Evolutionary conservation across 78 protist species (phyloP), one percentile per base, ranked within the genome.

Genomic region (Protostelium mycophagum): DNA sequence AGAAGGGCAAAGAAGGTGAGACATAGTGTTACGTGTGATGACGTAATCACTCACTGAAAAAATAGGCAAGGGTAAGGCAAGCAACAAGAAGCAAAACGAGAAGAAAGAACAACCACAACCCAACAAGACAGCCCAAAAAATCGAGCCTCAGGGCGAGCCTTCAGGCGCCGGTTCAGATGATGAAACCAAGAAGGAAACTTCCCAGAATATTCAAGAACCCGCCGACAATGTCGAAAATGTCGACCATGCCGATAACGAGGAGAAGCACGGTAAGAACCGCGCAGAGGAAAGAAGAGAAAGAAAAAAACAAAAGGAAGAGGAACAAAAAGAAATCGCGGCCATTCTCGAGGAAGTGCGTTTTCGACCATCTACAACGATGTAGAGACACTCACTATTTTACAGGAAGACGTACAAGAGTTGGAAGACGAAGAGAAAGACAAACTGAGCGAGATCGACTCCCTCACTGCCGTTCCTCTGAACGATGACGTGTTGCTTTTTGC

Each of bases 401-500:
- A 36, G 88, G 88, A 86, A 28, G 28, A 39, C 88, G 88, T 35
- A 29, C 35, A 86, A 29, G 88, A 0, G 85, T 83, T 85, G 28
- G n/a, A 28, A 5, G 97, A 90, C 36, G 91, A 92, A 28, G 90
- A 90, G 35, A 89, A 88, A 34, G 87, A 31, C 86, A 0, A 36
- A 89, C 39, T 90, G 83, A 63, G 88, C 38, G 90, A 91, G 51
- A 84, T 93, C 39, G 96, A 95, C 86, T 84, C 93, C 35, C 84
- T 95, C 63, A 96, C 96, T 16, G 93, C 93, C 35, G n/a, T 36
- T 23, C 96, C 96, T 38, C 63, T 35, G 39, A 90, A 89, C 5
- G 93, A 90, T 37, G 98, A 97, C 90, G 85, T 85, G 37, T 85
- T 97, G 34, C 96, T 95, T 16, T 95, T 85, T 85, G 98, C 98